Evolutionary conservation across 1,139 yeast genomes (phyloP).

Genomic region (Sugiyamaella japonica): DNA sequence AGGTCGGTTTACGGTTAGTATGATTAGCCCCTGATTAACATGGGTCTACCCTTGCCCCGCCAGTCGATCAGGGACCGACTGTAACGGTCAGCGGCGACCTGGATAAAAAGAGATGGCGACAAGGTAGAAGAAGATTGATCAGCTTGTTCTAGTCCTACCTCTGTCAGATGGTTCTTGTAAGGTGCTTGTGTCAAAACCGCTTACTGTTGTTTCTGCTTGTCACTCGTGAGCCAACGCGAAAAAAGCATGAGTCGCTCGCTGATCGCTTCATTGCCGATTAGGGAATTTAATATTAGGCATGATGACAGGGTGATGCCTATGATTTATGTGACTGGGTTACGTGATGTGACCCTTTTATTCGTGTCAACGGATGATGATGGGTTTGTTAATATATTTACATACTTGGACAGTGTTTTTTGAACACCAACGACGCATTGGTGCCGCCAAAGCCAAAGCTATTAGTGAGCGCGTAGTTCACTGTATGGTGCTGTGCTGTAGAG

Average conservation of each 20-base stretch:
- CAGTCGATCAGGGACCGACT: background rate
- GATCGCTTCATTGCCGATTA: background rate
- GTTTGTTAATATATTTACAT: background rate
- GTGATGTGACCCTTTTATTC: too few relatives aligned
- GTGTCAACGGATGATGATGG: background rate
- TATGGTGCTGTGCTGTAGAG: constrained; percentile 44
- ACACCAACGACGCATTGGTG: constrained; percentile 72
- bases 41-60: background rate
- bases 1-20: background rate
- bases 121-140: too few relatives aligned
- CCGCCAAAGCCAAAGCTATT: constrained; percentile 99
- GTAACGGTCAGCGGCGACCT: background rate
- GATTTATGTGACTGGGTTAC: background rate
- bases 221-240: background rate
- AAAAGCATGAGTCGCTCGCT: too few relatives aligned
- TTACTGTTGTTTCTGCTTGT: background rate
- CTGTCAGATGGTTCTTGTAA: too few relatives aligned
- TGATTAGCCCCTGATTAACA: constrained; percentile 1
- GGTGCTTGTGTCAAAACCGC: too few relatives aligned
- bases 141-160: too few relatives aligned
- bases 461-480: constrained; percentile 62
- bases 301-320: background rate
- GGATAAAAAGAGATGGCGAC: background rate
- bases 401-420: constrained; percentile 40
- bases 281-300: background rate